phyloP scores from a whole-genome alignment of 305 asterid genomes.

The Caryopteris hybrid region DNA sequence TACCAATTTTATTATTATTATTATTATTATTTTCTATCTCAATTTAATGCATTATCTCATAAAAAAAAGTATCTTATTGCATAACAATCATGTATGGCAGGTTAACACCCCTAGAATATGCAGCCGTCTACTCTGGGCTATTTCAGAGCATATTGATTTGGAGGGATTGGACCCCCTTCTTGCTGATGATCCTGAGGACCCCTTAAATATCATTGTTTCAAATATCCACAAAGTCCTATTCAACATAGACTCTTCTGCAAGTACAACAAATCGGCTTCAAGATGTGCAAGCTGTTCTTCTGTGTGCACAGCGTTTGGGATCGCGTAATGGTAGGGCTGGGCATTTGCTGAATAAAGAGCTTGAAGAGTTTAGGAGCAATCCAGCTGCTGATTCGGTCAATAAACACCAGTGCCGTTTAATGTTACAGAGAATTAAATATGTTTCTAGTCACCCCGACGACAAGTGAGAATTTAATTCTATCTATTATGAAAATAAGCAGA shows the following conservation, averaged over 20 bases:
- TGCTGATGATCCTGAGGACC: slow-evolving; percentile 95
- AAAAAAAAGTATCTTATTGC: neutral
- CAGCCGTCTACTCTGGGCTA: slow-evolving; percentile 83
- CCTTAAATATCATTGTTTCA: slow-evolving; percentile 71
- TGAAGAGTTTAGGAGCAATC: slow-evolving; percentile 79
- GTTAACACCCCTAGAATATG: slow-evolving; percentile 77
- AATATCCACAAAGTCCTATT: slow-evolving; percentile 82
- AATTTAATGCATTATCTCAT: neutral
- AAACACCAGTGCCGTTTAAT: slow-evolving; percentile 87
- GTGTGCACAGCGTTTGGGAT: slow-evolving; percentile 85
- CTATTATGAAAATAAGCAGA: slow-evolving; percentile 7
- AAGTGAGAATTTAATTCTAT: slow-evolving; percentile 47
- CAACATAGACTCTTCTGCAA: slow-evolving; percentile 76
- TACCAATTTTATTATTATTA: neutral
- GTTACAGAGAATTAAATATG: slow-evolving; percentile 83
- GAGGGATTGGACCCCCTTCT: slow-evolving; percentile 97
- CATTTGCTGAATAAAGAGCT: slow-evolving; percentile 84
- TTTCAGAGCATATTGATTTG: slow-evolving; percentile 88
- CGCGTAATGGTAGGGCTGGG: slow-evolving; percentile 90
- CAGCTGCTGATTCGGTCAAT: slow-evolving; percentile 85
- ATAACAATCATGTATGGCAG: slow-evolving; percentile 42
- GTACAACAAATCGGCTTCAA: slow-evolving; percentile 76
- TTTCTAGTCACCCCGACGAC: slow-evolving; percentile 62
- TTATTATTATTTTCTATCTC: neutral
- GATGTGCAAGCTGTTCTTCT: slow-evolving; percentile 94